Evolutionary conservation across 495 filamentous ascomycete genomes (phyloP).

Genomic region (Filosporella fistucella): DNA sequence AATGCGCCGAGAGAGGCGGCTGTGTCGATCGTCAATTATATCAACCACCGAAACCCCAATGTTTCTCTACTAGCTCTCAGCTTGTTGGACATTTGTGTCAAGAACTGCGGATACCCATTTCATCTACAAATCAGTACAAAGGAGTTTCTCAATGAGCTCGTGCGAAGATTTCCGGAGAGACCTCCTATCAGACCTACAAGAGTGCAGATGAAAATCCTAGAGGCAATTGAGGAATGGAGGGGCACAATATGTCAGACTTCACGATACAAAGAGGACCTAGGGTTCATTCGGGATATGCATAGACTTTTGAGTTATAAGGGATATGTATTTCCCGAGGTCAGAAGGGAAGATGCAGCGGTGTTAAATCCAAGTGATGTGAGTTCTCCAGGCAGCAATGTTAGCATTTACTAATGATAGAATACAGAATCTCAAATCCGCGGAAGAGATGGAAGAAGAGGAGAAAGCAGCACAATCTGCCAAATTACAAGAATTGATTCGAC

Average conservation of each 20-base stretch:
- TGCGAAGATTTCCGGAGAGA: constrained; percentile 90
- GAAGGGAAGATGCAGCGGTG: constrained; percentile 91
- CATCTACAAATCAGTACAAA: constrained; percentile 98
- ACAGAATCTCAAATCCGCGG: constrained; percentile 90
- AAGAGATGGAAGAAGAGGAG: constrained; percentile 99
- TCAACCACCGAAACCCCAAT: constrained; percentile 96
- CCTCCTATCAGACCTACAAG: constrained; percentile 80
- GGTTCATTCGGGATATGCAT: constrained; percentile 98
- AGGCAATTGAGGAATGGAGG: constrained; percentile 98
- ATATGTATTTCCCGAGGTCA: constrained; percentile 88
- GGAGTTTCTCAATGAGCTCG: constrained; percentile 97
- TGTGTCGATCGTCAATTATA: constrained; percentile 85
- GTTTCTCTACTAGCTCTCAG: constrained; percentile 84
- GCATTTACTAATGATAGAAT: constrained; percentile 28
- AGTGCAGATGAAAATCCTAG: constrained; percentile 88
- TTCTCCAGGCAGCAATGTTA: constrained; percentile 6
- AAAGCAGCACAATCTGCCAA: constrained; percentile 92
- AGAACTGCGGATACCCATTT: constrained; percentile 99
- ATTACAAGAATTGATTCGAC: constrained; percentile 90
- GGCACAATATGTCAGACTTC: constrained; percentile 97
- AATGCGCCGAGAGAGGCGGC: constrained; percentile 95
- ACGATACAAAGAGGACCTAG: constrained; percentile 93
- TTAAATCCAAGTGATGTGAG: constrained; percentile 95
- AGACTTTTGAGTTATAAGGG: constrained; percentile 93
- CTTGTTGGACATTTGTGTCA: constrained; percentile 97